A percentile compares a stretch with the other conserved stretches of the same genome.
Conservation (phyloP, 1,139 yeast genomes). For the Sugiyamaella japonica region DNA sequence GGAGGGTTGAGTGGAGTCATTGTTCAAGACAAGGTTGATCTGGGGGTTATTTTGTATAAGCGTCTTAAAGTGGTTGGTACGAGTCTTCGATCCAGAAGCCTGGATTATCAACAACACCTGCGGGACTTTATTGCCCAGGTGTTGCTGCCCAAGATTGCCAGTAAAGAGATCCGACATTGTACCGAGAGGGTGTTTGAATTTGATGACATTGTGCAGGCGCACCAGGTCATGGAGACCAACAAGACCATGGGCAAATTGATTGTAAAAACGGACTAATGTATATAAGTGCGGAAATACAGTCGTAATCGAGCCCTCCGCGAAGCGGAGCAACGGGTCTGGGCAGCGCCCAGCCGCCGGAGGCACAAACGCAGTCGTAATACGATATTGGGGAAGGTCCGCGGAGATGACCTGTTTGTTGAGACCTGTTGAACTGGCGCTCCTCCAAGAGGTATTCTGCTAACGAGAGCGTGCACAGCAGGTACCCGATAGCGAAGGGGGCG, state of each 20-base stretch:
- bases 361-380: too few species aligned
- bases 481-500: too few species aligned
- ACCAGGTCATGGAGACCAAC: slow-evolving; percentile 36
- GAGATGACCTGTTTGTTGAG: slow-evolving; percentile 4
- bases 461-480: too few species aligned
- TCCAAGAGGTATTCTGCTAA: too few species aligned
- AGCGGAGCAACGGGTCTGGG: too few species aligned
- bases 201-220: slow-evolving; percentile 36
- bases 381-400: too few species aligned
- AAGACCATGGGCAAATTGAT: slow-evolving; percentile 39
- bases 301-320: too few species aligned
- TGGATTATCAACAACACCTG: slow-evolving; percentile 33
- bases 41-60: slow-evolving; percentile 32
- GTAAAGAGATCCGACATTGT: slow-evolving; percentile 31
- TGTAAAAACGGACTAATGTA: slow-evolving; percentile 21
- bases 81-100: slow-evolving; percentile 36
- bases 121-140: slow-evolving; percentile 32
- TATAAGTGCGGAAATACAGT: not conserved
- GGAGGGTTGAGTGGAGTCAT: slow-evolving; percentile 35
- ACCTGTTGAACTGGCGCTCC: slow-evolving; percentile 13
- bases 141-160: slow-evolving; percentile 32
- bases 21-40: slow-evolving; percentile 28
- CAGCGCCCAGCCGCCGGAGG: too few species aligned
- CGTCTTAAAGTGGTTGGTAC: slow-evolving; percentile 37
- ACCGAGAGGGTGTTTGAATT: slow-evolving; percentile 34